Base-by-base conservation (phyloP, 805 yeast species). In the Brettanomyces sp. region DNA sequence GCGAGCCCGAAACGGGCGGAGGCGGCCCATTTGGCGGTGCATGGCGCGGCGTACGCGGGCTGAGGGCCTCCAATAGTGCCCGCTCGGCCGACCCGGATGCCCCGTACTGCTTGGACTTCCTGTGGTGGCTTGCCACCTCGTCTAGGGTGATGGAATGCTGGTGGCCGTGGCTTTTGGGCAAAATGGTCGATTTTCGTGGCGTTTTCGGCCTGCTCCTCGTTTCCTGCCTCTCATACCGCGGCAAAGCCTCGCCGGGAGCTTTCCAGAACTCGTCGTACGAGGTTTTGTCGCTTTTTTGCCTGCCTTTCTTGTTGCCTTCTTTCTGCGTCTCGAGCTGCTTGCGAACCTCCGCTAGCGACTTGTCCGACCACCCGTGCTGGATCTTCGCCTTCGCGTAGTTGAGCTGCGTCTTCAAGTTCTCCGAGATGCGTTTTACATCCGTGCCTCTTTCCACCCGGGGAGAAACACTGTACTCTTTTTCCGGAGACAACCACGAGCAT, bases 381-480 rank as follows among this genome's bases (percentile, higher is more conserved):
- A 65, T 60, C 51, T 65, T 65, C 21, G 62, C 43, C 46, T 61
- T 60, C 4, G 69, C 69, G 45, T 66, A 64, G 39, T 62, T 64
- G 35, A 66, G 57, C 41, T 68, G 48, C 11, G 69, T 60, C 39
- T 62, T 62, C 39, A 66, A 56, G 45, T 64, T 64, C 24, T 63
- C 65, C 3, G 67, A 62, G 14, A 66, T 63, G 49, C 63, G 65
- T 43, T 60, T 63, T 12, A 66, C 61, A 38, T 66, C 67, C 12
- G 50, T 51, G 39, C 62, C 61, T 24, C 21, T 39, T 7, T 38
- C 23, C 34, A n/a, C 6, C 7, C 42, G 33, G 14, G 42, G 30
- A 7, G 32, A 28, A 7, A 28, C 8, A 39, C 42, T 11, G 34
- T 30, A 25, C 30, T 18, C 14, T 24, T 39, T 13, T n/a, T 39